These are phyloP conservation scores for Millerozyma miso DNA, from an alignment of 805 yeast genomes.

Conservation along the genomic window DNA sequence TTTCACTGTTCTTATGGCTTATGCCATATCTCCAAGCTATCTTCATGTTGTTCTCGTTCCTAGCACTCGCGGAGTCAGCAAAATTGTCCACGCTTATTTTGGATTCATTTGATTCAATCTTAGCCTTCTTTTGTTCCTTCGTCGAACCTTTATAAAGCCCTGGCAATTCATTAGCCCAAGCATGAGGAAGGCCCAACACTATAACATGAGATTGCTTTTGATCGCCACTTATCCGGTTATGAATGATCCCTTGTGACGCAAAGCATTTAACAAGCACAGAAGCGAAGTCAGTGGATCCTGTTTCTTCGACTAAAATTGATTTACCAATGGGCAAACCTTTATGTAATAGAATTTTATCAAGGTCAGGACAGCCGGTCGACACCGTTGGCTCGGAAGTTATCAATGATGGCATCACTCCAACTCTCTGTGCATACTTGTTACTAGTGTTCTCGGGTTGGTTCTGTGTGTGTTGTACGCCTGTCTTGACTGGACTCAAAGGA, in stretches of 20 bases:
- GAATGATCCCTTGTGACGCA: conserved; percentile 73
- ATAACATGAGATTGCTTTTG: conserved; percentile 53
- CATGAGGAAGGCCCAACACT: conserved; percentile 53
- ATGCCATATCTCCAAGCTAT: conserved; percentile 93
- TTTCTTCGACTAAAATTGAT: conserved; percentile 70
- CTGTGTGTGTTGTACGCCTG: not conserved
- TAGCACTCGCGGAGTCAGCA: conserved; percentile 6
- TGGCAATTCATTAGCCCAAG: conserved; percentile 70
- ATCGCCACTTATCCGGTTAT: conserved; percentile 45
- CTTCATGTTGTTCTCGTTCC: conserved; percentile 50
- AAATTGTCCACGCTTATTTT: conserved; percentile 68
- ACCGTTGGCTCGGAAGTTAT: conserved; percentile 69
- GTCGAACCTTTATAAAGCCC: conserved; percentile 69
- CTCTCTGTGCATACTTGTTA: not conserved
- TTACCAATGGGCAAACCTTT: conserved; percentile 82
- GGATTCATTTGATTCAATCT: conserved; percentile 52
- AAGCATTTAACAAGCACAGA: conserved; percentile 64
- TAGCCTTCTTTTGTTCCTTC: conserved; percentile 60
- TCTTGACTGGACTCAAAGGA: conserved; percentile 1
- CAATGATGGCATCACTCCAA: conserved; percentile 69
- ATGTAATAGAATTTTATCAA: conserved; percentile 73
- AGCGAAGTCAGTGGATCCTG: conserved; percentile 84
- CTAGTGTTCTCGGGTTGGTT: not conserved
- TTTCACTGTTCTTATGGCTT: conserved; percentile 19
- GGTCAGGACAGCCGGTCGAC: conserved; percentile 74